Evolutionary conservation across 108 stramenopile genomes (phyloP).

Genomic region (Poteriospumella lacustris): DNA sequence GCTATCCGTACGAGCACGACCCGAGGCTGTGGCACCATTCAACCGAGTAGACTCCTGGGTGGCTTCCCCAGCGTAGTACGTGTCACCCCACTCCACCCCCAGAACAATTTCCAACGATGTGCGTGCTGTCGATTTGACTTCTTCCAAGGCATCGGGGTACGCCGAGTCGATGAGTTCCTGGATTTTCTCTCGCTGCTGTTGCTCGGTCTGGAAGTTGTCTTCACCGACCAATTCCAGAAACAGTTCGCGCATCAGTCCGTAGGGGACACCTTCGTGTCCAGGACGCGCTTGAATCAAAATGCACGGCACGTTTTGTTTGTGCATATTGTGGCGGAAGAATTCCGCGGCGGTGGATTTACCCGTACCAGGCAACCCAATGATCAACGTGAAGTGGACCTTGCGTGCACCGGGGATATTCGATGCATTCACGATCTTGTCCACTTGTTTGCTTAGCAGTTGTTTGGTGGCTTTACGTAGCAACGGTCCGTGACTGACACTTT

Average conservation of each 20-base stretch:
- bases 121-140: not conserved
- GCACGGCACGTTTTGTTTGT: not conserved
- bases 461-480: not conserved
- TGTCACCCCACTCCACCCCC: constrained; percentile 14
- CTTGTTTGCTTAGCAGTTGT: not conserved
- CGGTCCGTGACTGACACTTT: not conserved
- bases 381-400: not conserved
- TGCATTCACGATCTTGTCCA: not conserved
- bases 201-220: not conserved
- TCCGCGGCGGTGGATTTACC: constrained; percentile 17
- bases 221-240: constrained; percentile 13
- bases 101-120: not conserved
- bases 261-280: constrained; percentile 16
- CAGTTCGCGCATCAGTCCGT: constrained; percentile 5
- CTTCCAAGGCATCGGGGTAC: not conserved
- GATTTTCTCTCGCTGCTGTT: constrained; percentile 1
- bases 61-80: too few species aligned
- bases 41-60: too few species aligned
- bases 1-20: not conserved
- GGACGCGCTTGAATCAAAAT: constrained; percentile 3
- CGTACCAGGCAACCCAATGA: constrained; percentile 1
- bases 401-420: not conserved
- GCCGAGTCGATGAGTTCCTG: not conserved
- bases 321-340: not conserved
- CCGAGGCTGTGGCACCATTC: too few species aligned